Evolutionary conservation across 2,329 filamentous ascomycete genomes (phyloP).

Genomic region (Fusarium circinatum): DNA sequence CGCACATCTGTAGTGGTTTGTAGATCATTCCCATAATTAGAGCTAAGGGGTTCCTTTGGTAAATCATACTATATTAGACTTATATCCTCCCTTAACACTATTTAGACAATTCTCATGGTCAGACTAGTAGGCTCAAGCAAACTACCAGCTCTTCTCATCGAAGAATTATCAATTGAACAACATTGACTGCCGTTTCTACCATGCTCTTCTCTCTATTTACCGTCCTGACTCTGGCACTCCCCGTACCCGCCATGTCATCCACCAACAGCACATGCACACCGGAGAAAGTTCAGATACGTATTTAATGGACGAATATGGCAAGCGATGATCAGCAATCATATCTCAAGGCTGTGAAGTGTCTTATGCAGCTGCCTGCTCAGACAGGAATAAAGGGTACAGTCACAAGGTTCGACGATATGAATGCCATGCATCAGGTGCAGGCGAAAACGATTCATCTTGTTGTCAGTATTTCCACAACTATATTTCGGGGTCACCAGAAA

Average conservation of each 20-base stretch:
- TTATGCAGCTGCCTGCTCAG: background rate
- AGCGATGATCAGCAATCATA: background rate
- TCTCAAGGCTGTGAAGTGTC: background rate
- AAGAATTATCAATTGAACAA: background rate
- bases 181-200: background rate
- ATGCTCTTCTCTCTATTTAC: background rate
- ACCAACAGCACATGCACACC: background rate
- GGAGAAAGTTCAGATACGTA: background rate
- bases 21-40: background rate
- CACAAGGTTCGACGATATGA: background rate
- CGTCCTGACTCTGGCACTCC: background rate
- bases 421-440: background rate
- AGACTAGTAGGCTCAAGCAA: background rate
- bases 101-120: background rate
- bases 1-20: background rate
- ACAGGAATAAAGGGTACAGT: background rate
- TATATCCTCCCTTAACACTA: background rate
- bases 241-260: background rate
- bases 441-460: background rate
- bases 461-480: background rate
- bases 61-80: background rate
- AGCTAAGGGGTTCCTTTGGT: rapidly evolving
- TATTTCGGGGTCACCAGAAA: rapidly evolving
- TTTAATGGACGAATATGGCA: background rate
- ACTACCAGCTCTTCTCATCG: background rate